Percentiles rank a stretch among this genome's conserved stretches.
These are phyloP conservation scores for Noccaea bulbosa DNA, from an alignment of 345 rosid species.

Conservation along the genomic window DNA sequence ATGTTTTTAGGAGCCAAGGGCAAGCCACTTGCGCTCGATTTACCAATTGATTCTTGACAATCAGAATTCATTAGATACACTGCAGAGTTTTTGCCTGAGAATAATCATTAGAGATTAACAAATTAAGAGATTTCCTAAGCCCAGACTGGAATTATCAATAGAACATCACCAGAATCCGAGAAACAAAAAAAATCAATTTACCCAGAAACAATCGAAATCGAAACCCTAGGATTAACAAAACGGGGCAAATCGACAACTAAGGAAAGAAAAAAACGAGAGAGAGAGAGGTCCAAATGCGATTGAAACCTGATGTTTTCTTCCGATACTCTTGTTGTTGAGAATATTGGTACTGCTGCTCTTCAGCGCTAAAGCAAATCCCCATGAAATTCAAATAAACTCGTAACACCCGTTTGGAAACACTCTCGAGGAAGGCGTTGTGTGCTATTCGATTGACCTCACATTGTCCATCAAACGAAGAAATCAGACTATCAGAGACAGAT, in stretches of 20 bases:
- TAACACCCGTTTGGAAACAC: background rate
- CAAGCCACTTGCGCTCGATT: slow-evolving; percentile 21
- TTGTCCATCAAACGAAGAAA: slow-evolving; percentile 1
- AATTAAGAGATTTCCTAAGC: background rate
- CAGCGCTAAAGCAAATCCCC: slow-evolving; percentile 52
- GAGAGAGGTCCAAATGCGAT: slow-evolving; percentile 1
- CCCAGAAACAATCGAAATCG: background rate
- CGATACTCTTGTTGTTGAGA: slow-evolving; percentile 33
- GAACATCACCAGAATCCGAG: background rate
- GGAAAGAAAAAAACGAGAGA: background rate
- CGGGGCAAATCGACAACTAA: background rate
- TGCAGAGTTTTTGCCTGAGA: slow-evolving; percentile 8
- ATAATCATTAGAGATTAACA: background rate
- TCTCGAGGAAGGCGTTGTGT: background rate
- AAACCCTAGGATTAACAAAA: background rate
- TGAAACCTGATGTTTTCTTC: slow-evolving; percentile 24
- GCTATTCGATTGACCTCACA: slow-evolving; percentile 18
- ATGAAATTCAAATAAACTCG: slow-evolving; percentile 29
- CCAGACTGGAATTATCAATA: too few species aligned
- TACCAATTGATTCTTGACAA: slow-evolving; percentile 37
- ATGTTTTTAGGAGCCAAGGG: slow-evolving; percentile 65
- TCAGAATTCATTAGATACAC: slow-evolving; percentile 39
- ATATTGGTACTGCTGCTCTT: slow-evolving; percentile 37
- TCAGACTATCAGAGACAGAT: slow-evolving; percentile 23
- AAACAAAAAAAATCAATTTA: background rate